phyloP scores from a whole-genome alignment of 2,329 filamentous ascomycete species.

The Bipolaris oryzae region DNA sequence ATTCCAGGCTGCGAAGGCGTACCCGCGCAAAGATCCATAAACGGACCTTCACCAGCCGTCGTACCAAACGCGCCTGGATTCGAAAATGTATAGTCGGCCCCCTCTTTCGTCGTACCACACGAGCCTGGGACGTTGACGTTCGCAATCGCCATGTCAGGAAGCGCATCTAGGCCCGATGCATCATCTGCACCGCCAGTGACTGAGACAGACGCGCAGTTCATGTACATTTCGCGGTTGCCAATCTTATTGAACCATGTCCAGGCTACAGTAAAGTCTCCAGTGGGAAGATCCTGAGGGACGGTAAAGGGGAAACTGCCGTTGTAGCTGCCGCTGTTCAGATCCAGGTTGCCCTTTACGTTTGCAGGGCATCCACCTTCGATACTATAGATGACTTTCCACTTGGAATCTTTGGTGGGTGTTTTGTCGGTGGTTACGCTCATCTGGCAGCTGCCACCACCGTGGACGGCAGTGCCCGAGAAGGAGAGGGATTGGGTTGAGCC shows the following conservation, averaged over 20 bases:
- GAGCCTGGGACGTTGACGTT: conserved; percentile 59
- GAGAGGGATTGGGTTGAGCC: conserved; percentile 66
- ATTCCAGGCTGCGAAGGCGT: conserved; percentile 3
- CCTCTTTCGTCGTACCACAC: conserved; percentile 60
- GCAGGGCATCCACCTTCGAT: conserved; percentile 82
- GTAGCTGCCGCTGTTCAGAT: conserved; percentile 48
- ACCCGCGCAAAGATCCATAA: conserved; percentile 33
- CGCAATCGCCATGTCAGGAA: conserved; percentile 76
- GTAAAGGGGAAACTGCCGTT: conserved; percentile 31
- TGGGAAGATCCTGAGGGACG: conserved; percentile 73
- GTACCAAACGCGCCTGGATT: conserved; percentile 65
- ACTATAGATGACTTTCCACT: conserved; percentile 88
- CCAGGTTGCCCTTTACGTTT: conserved; percentile 12
- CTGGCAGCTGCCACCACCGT: conserved; percentile 92
- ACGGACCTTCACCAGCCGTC: conserved; percentile 30
- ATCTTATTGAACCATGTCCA: conserved; percentile 94
- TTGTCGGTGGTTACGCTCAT: conserved; percentile 79
- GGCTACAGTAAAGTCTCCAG: conserved; percentile 76
- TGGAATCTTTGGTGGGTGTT: conserved; percentile 67
- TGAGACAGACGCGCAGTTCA: conserved; percentile 72
- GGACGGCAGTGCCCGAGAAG: conserved; percentile 75
- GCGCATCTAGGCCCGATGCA: conserved; percentile 58
- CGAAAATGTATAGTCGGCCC: conserved; percentile 59
- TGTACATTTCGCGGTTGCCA: conserved; percentile 94
- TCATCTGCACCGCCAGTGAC: conserved; percentile 62